Evolutionary conservation across 192 early-diverging fungal species (phyloP).

Genomic region (Umbelopsis vinacea): DNA sequence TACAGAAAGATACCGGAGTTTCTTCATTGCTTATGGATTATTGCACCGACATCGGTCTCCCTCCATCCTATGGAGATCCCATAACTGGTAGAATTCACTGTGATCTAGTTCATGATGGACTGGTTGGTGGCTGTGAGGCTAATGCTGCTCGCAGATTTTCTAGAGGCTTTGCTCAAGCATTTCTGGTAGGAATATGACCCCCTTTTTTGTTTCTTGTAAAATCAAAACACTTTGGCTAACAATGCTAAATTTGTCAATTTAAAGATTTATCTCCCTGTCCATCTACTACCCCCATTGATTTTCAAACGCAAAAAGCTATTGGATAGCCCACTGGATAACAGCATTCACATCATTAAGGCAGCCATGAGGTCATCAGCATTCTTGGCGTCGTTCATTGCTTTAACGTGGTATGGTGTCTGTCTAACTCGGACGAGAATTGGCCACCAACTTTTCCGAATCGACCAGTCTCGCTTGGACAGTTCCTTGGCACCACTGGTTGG

Average conservation of each 20-base stretch:
- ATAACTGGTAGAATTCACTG: constrained; percentile 53
- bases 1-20: constrained; percentile 31
- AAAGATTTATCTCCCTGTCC: constrained; percentile 68
- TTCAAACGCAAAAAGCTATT: constrained; percentile 49
- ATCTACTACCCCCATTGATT: constrained; percentile 59
- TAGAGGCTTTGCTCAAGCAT: constrained; percentile 46
- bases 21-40: constrained; percentile 22
- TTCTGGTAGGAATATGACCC: constrained; percentile 32
- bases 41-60: constrained; percentile 33
- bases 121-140: constrained; percentile 52
- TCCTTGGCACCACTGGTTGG: constrained; percentile 55
- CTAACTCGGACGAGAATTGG: constrained; percentile 51
- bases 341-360: constrained; percentile 46
- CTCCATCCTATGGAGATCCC: constrained; percentile 42
- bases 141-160: constrained; percentile 35
- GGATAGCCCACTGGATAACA: constrained; percentile 35
- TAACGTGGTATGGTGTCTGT: constrained; percentile 60
- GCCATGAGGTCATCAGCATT: constrained; percentile 57
- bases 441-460: constrained; percentile 38
- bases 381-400: constrained; percentile 56
- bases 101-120: constrained; percentile 53
- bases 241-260: not conserved
- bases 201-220: not conserved
- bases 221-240: not conserved
- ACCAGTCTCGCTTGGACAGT: constrained; percentile 44